phyloP scores from a whole-genome alignment of 352 stramenopile species.

The Pythium aristosporum region DNA sequence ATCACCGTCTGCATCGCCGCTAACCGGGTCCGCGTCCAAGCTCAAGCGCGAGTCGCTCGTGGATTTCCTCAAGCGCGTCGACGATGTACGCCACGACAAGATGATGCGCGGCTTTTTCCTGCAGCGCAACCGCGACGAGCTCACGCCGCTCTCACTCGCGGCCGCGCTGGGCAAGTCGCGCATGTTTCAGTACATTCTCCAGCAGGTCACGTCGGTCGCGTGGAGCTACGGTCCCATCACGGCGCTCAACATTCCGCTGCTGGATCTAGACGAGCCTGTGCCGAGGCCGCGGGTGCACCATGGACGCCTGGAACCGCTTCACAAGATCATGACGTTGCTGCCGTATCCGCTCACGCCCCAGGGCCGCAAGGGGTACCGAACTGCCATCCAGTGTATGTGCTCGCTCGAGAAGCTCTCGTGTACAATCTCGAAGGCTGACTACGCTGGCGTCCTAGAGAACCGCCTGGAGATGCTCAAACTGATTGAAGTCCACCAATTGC shows the following conservation, averaged over 20 bases:
- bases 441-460: conserved; percentile 30
- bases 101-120: conserved; percentile 39
- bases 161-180: conserved; percentile 45
- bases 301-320: background rate
- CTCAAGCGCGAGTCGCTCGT: conserved; percentile 24
- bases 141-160: conserved; percentile 58
- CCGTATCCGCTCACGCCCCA: conserved; percentile 43
- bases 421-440: conserved; percentile 31
- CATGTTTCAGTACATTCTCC: conserved; percentile 65
- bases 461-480: no score
- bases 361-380: conserved; percentile 35
- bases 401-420: conserved; percentile 48
- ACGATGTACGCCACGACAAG: conserved; percentile 30
- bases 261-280: conserved; percentile 50
- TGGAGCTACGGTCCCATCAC: conserved; percentile 64
- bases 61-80: conserved; percentile 33
- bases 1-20: no score
- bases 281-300: background rate
- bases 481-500: no score
- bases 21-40: background rate
- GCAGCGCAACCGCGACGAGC: conserved; percentile 50
- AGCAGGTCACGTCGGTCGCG: conserved; percentile 39
- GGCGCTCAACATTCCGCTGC: conserved; percentile 47
- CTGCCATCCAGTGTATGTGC: conserved; percentile 59
- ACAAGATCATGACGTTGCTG: conserved; percentile 9